Evolutionary conservation across 192 early-diverging fungal genomes (phyloP).

Genomic region (Coemansia sp.): DNA sequence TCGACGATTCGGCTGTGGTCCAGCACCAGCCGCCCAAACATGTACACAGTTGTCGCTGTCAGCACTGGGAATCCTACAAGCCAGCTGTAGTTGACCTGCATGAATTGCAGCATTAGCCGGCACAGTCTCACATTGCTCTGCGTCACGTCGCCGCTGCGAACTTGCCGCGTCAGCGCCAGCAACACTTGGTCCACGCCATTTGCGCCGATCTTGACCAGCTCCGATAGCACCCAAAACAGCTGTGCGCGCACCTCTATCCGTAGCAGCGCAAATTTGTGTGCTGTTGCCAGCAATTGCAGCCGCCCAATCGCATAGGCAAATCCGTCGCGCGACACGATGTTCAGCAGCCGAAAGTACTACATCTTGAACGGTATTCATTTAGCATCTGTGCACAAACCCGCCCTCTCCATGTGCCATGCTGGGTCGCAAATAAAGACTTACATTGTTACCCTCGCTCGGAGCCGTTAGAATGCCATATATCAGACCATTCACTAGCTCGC

Average conservation of each 20-base stretch:
- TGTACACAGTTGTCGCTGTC: slow-evolving; percentile 45
- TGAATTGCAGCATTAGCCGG: slow-evolving; percentile 49
- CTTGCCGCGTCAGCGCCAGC: slow-evolving; percentile 57
- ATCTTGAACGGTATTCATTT: background rate
- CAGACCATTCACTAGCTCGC: slow-evolving; percentile 57
- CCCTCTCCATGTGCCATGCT: too few species aligned
- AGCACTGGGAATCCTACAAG: slow-evolving; percentile 17
- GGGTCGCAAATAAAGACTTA: slow-evolving; percentile 11
- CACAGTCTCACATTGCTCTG: slow-evolving; percentile 50
- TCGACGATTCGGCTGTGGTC: slow-evolving; percentile 51
- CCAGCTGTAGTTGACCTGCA: slow-evolving; percentile 51
- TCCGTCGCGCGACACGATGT: slow-evolving; percentile 64
- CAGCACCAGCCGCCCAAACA: slow-evolving; percentile 53
- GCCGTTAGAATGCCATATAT: slow-evolving; percentile 61
- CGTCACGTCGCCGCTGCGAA: slow-evolving; percentile 59
- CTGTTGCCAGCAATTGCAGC: slow-evolving; percentile 33
- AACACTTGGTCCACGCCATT: slow-evolving; percentile 56
- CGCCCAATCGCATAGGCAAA: slow-evolving; percentile 44
- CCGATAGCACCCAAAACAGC: slow-evolving; percentile 61
- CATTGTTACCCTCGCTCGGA: slow-evolving; percentile 24
- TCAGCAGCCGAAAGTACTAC: slow-evolving; percentile 58
- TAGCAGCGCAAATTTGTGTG: slow-evolving; percentile 37
- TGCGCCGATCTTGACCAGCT: slow-evolving; percentile 54
- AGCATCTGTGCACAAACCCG: background rate
- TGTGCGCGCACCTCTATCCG: slow-evolving; percentile 46